phyloP scores from a whole-genome alignment of 139 green algal species.

The Closterium sp. region DNA sequence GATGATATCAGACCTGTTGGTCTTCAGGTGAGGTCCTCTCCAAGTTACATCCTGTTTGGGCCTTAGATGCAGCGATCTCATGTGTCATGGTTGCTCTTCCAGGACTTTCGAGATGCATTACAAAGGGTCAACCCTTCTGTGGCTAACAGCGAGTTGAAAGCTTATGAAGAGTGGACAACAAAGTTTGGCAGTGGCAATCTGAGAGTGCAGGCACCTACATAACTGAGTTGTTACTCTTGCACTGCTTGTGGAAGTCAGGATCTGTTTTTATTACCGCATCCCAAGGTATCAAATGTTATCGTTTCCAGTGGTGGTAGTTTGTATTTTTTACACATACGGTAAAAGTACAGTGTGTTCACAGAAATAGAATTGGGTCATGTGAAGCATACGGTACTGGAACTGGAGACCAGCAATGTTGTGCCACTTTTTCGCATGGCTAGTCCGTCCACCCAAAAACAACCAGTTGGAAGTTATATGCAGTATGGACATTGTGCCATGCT shows the following conservation, averaged over 20 bases:
- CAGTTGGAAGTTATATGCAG: no score
- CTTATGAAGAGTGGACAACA: constrained; percentile 15
- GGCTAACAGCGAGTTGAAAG: constrained; percentile 5
- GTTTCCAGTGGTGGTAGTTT: no score
- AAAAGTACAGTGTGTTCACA: no score
- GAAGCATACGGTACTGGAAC: no score
- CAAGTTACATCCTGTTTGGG: not conserved
- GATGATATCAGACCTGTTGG: constrained; percentile 24
- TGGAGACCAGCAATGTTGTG: no score
- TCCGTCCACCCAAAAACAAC: not conserved
- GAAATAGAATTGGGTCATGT: no score
- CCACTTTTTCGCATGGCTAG: not conserved
- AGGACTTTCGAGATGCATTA: constrained; percentile 13
- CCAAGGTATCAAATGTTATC: no score
- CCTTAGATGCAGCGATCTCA: not conserved
- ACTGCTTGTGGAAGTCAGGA: no score
- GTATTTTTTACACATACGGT: no score
- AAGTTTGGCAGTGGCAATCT: constrained; percentile 22
- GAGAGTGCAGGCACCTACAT: not conserved
- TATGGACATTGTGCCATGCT: not conserved
- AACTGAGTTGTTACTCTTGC: not conserved
- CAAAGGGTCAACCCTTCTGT: constrained; percentile 16
- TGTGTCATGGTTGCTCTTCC: not conserved
- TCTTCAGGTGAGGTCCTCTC: constrained; percentile 14
- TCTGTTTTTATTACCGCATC: no score